Conservation (phyloP, 108 stramenopile species). For the Chaetoceros muelleri region DNA sequence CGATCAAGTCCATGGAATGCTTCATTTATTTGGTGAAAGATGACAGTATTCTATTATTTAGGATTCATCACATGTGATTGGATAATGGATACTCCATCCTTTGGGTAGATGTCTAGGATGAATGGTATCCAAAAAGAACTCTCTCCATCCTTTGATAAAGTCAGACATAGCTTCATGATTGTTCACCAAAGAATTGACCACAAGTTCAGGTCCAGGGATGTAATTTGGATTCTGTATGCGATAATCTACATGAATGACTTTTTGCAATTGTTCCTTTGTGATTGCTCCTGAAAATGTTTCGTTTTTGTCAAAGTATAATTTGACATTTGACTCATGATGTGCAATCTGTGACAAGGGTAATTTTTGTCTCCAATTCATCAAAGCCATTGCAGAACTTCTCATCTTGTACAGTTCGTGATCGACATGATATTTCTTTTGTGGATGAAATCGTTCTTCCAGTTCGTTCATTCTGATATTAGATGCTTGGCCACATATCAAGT, state of each 20-base stretch:
- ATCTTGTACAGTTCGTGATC: slow-evolving; percentile 25
- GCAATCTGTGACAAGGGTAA: slow-evolving; percentile 32
- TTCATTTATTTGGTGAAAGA: too few species aligned
- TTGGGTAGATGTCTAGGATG: slow-evolving; percentile 49
- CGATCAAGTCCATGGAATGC: too few species aligned
- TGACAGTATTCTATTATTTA: too few species aligned
- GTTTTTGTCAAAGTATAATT: slow-evolving; percentile 21
- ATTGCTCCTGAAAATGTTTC: slow-evolving; percentile 11
- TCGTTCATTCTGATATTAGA: slow-evolving; percentile 33
- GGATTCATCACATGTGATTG: slow-evolving; percentile 28
- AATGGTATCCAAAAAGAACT: slow-evolving; percentile 40
- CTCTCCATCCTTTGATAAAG: slow-evolving; percentile 67
- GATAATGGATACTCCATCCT: slow-evolving; percentile 68
- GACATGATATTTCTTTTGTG: slow-evolving; percentile 1
- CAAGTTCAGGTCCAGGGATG: slow-evolving; percentile 42
- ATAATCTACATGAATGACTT: slow-evolving; percentile 32
- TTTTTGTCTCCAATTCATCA: slow-evolving; percentile 32
- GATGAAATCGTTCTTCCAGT: slow-evolving; percentile 13
- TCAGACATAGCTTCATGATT: slow-evolving; percentile 24
- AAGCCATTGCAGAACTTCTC: slow-evolving; percentile 46
- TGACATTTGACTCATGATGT: slow-evolving; percentile 15
- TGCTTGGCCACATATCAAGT: slow-evolving; percentile 37
- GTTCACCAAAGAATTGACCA: slow-evolving; percentile 20
- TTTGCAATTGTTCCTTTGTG: slow-evolving; percentile 31
- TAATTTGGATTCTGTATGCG: slow-evolving; percentile 48